Conservation (phyloP, 306 rosid genomes). For the Rosa rugosa region DNA sequence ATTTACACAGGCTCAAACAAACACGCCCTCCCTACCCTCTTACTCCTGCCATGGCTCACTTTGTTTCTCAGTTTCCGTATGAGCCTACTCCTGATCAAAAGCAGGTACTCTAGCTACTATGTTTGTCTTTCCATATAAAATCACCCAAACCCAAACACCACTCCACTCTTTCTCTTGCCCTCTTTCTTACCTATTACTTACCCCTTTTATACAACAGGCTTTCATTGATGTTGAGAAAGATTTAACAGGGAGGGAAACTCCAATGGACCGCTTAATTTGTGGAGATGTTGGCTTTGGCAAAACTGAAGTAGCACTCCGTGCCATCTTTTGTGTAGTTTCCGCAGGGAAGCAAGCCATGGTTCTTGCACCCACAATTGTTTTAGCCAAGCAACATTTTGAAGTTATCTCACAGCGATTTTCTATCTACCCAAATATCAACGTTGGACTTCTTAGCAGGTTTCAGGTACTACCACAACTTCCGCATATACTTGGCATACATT, state of each 20-base stretch:
- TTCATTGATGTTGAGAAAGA: constrained; percentile 86
- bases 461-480: constrained; percentile 55
- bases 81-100: constrained; percentile 89
- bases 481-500: background rate
- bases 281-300: constrained; percentile 99
- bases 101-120: constrained; percentile 37
- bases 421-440: constrained; percentile 52
- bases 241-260: constrained; percentile 81
- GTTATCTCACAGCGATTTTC: constrained; percentile 84
- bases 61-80: constrained; percentile 65
- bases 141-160: background rate
- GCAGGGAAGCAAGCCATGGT: constrained; percentile 96
- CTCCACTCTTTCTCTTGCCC: background rate
- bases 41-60: constrained; percentile 48
- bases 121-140: background rate
- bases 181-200: background rate
- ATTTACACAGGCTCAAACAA: constrained; percentile 87
- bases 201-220: constrained; percentile 47
- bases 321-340: constrained; percentile 72
- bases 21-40: constrained; percentile 71
- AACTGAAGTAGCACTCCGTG: constrained; percentile 98
- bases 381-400: constrained; percentile 92
- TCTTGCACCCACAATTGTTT: constrained; percentile 91
- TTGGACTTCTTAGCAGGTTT: constrained; percentile 91
- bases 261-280: constrained; percentile 95